Conservation (phyloP, 2,329 filamentous ascomycete genomes). For the Drechslera avenae region DNA sequence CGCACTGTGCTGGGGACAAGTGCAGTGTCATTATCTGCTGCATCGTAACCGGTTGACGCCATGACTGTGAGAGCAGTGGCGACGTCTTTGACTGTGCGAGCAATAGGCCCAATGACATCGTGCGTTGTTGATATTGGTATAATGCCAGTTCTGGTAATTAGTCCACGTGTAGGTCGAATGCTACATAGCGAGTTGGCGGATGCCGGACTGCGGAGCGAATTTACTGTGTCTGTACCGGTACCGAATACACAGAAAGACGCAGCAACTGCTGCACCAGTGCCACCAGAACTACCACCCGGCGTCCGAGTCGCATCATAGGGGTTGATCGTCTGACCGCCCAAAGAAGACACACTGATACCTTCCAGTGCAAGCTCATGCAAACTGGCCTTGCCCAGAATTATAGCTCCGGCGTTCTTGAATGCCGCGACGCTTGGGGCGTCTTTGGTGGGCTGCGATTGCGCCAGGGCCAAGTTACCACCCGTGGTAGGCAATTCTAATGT, state of each 20-base stretch:
- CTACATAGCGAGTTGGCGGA: constrained; percentile 66
- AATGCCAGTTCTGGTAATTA: constrained; percentile 58
- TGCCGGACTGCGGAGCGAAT: constrained; percentile 64
- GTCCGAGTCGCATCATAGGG: constrained; percentile 70
- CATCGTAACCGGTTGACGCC: constrained; percentile 58
- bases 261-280: constrained; percentile 65
- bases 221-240: constrained; percentile 66
- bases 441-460: constrained; percentile 52
- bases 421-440: constrained; percentile 59
- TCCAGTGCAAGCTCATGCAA: constrained; percentile 69
- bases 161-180: constrained; percentile 61
- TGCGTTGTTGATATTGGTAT: constrained; percentile 64
- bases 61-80: constrained; percentile 59
- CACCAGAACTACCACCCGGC: constrained; percentile 68
- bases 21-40: constrained; percentile 59
- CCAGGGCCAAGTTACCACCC: constrained; percentile 59
- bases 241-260: constrained; percentile 63
- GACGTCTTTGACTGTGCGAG: constrained; percentile 57
- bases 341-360: constrained; percentile 65
- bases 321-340: constrained; percentile 69
- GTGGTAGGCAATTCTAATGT: constrained; percentile 63
- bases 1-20: constrained; percentile 51
- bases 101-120: constrained; percentile 62
- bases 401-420: constrained; percentile 57
- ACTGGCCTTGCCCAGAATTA: constrained; percentile 64